phyloP scores from a whole-genome alignment of 495 filamentous ascomycete genomes.

The Aspergillus heteromorphus region DNA sequence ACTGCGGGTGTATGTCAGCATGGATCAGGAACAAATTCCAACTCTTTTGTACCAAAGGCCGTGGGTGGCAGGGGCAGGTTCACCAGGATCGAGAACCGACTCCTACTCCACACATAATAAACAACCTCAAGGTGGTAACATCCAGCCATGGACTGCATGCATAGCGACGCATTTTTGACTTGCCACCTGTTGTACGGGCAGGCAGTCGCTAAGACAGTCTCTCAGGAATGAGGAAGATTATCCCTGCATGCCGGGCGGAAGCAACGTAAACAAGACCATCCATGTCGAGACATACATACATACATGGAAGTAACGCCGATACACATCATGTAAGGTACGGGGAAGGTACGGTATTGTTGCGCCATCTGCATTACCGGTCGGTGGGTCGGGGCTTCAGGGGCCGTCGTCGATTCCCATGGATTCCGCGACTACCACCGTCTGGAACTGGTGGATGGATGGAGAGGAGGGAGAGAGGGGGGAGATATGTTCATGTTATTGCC shows the following conservation, averaged over 20 bases:
- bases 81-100: neutral
- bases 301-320: neutral
- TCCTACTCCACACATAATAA: neutral
- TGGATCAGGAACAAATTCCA: neutral
- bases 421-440: constrained; percentile 5
- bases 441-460: no score
- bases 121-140: neutral
- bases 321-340: neutral
- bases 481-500: no score
- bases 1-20: no score
- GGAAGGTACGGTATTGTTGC: neutral
- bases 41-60: neutral
- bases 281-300: no score
- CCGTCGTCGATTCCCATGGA: constrained; percentile 16
- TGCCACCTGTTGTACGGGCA: neutral
- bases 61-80: neutral
- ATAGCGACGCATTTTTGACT: constrained; percentile 1
- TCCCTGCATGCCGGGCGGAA: constrained; percentile 2
- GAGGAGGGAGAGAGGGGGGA: no score
- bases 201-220: neutral
- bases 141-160: neutral
- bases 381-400: constrained; percentile 19
- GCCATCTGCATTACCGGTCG: constrained; percentile 1
- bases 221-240: neutral
- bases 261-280: neutral